A percentile compares a stretch with the other conserved stretches of the same genome.
Evolutionary conservation across 768 basidiomycete genomes (phyloP).

Genomic region (Rhodotorula taiwanensis): DNA sequence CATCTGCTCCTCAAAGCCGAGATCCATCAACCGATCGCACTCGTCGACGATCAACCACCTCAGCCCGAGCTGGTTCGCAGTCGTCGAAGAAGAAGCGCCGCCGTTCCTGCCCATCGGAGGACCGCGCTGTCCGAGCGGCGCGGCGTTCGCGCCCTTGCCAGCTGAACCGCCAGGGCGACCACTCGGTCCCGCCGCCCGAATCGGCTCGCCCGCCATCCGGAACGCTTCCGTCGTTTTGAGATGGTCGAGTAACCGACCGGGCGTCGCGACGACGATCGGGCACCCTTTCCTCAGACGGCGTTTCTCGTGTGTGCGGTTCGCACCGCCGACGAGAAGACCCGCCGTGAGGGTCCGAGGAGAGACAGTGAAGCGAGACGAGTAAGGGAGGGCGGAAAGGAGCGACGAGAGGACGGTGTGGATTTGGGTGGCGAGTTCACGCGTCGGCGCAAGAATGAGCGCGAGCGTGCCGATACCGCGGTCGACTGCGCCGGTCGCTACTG

Average conservation of each 20-base stretch:
- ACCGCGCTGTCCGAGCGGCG: slow-evolving; percentile 16
- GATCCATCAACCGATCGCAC: slow-evolving; percentile 93
- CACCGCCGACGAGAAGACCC: slow-evolving; percentile 86
- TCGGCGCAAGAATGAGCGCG: slow-evolving; percentile 88
- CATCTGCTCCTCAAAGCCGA: slow-evolving; percentile 95
- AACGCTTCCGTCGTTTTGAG: slow-evolving; percentile 91
- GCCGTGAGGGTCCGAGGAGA: slow-evolving; percentile 81
- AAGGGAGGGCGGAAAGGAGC: slow-evolving; percentile 66
- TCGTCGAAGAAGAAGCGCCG: background rate
- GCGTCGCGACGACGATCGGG: slow-evolving; percentile 91
- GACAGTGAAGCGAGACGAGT: slow-evolving; percentile 53
- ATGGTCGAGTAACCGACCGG: slow-evolving; percentile 90
- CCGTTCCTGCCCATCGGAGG: slow-evolving; percentile 56
- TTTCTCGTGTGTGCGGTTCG: slow-evolving; percentile 90
- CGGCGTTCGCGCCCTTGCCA: slow-evolving; percentile 20
- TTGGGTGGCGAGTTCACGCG: slow-evolving; percentile 91
- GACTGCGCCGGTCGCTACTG: background rate
- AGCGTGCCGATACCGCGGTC: slow-evolving; percentile 79
- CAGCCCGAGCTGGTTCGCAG: slow-evolving; percentile 26
- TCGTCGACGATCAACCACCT: slow-evolving; percentile 96
- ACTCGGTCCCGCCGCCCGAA: background rate
- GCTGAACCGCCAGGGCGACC: slow-evolving; percentile 8
- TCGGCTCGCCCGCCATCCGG: slow-evolving; percentile 55
- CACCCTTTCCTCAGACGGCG: slow-evolving; percentile 87
- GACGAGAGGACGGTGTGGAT: slow-evolving; percentile 89